Conservation (phyloP, 2,329 filamentous ascomycete species). For the Coccinonectria pachysandricola region DNA sequence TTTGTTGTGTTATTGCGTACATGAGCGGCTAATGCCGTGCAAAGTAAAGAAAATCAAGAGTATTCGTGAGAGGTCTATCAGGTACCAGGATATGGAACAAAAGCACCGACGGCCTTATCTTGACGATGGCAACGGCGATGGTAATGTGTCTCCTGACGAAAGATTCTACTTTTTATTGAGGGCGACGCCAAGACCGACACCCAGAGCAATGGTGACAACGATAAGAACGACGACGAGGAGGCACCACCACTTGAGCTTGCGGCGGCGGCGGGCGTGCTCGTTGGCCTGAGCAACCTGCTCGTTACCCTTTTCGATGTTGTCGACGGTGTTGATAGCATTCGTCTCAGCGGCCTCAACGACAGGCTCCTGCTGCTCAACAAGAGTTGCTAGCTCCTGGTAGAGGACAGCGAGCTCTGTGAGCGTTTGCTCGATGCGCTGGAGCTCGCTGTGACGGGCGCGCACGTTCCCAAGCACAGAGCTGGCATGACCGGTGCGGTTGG, state of each 20-base stretch:
- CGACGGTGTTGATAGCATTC: constrained; percentile 54
- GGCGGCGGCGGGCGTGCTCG: constrained; percentile 52
- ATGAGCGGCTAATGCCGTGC: no score
- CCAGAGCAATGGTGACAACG: constrained; percentile 43
- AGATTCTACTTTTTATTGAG: constrained; percentile 21
- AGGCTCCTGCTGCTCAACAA: constrained; percentile 62
- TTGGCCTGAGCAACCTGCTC: constrained; percentile 59
- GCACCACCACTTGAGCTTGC: constrained; percentile 78
- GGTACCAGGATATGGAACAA: constrained; percentile 7
- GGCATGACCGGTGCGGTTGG: constrained; percentile 64
- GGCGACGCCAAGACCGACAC: constrained; percentile 42
- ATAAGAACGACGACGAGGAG: constrained; percentile 51
- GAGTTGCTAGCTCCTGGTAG: constrained; percentile 64
- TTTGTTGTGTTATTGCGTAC: no score
- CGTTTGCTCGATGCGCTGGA: constrained; percentile 69
- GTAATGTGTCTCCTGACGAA: constrained; percentile 3
- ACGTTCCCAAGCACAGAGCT: constrained; percentile 66
- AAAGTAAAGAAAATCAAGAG: no score
- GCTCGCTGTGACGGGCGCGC: constrained; percentile 72
- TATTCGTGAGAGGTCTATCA: constrained; percentile 15
- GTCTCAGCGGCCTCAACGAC: constrained; percentile 52
- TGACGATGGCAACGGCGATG: constrained; percentile 3
- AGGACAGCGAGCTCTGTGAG: constrained; percentile 59
- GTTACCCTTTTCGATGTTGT: constrained; percentile 60
- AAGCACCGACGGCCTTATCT: constrained; percentile 7